Evolutionary conservation across 176 grass and related monocot species (phyloP).

Genomic region (Carex cristatella): DNA sequence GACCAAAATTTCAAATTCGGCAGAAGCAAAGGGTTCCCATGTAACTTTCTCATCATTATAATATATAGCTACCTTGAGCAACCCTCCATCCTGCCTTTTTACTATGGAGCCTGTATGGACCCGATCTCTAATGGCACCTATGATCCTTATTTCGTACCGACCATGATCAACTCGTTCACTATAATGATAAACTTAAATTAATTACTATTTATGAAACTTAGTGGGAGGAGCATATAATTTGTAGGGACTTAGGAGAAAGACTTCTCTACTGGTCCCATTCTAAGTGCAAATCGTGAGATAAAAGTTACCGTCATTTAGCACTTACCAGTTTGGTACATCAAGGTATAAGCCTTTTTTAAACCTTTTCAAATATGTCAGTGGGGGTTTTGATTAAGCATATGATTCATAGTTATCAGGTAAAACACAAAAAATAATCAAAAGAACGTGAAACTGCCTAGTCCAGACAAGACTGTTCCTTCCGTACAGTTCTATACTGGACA

Average conservation of each 20-base stretch:
- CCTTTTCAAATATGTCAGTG: background rate
- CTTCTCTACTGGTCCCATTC: background rate
- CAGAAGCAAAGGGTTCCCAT: background rate
- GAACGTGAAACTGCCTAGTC: background rate
- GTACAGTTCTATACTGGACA: background rate
- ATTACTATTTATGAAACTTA: background rate
- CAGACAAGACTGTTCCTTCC: background rate
- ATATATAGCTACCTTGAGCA: slow-evolving; percentile 10
- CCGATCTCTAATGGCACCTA: background rate
- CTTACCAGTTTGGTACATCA: background rate
- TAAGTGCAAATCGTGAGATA: background rate
- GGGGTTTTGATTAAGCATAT: background rate
- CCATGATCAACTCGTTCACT: background rate
- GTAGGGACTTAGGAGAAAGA: background rate
- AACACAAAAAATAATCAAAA: background rate
- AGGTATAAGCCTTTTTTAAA: background rate
- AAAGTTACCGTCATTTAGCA: background rate
- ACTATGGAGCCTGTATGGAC: slow-evolving; percentile 17
- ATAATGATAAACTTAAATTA: background rate
- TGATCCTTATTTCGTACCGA: background rate
- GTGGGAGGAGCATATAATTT: background rate
- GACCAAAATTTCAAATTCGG: slow-evolving; percentile 4
- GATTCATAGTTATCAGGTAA: background rate
- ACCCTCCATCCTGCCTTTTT: background rate
- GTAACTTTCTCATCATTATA: background rate